phyloP scores from a whole-genome alignment of 106 monocot genomes.

The Ottelia alismoides region DNA sequence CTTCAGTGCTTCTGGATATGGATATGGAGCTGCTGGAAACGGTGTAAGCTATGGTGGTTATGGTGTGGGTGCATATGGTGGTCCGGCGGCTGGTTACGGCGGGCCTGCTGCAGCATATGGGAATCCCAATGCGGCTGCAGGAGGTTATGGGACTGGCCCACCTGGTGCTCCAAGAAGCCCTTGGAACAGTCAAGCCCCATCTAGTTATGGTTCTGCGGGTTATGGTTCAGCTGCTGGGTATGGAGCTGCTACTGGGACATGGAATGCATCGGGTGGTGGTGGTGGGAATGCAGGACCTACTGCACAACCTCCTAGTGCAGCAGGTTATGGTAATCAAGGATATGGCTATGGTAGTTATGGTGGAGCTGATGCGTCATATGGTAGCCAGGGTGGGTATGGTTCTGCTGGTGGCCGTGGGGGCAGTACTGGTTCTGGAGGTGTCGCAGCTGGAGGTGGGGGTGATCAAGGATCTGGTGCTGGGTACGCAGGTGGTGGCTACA shows the following conservation, averaged over 20 bases:
- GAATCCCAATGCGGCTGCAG: slow-evolving; percentile 41
- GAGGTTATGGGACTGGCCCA: slow-evolving; percentile 43
- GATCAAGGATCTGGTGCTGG: slow-evolving; percentile 35
- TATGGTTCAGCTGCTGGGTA: slow-evolving; percentile 54
- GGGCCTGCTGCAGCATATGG: slow-evolving; percentile 51
- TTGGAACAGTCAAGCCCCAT: slow-evolving; percentile 61
- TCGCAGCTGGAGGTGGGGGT: slow-evolving; percentile 12
- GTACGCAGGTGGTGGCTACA: slow-evolving; percentile 52
- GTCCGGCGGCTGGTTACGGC: slow-evolving; percentile 22
- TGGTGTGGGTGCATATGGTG: slow-evolving; percentile 41
- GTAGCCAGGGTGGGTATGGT: slow-evolving; percentile 50
- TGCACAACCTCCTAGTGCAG: slow-evolving; percentile 38
- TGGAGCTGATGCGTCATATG: slow-evolving; percentile 37
- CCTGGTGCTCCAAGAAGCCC: slow-evolving; percentile 53
- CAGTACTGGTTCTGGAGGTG: slow-evolving; percentile 7
- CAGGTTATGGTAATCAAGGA: slow-evolving; percentile 72
- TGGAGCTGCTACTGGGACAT: slow-evolving; percentile 34
- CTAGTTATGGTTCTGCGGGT: slow-evolving; percentile 56
- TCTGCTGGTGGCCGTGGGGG: slow-evolving; percentile 30
- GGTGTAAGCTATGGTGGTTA: slow-evolving; percentile 39
- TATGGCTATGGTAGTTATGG: slow-evolving; percentile 66
- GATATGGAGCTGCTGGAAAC: slow-evolving; percentile 42
- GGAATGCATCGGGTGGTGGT: slow-evolving; percentile 40
- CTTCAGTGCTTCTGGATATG: slow-evolving; percentile 57
- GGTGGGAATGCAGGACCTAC: slow-evolving; percentile 23